Evolutionary conservation across 176 grass and related monocot species (phyloP).

Genomic region (Hyparrhenia diplandra): DNA sequence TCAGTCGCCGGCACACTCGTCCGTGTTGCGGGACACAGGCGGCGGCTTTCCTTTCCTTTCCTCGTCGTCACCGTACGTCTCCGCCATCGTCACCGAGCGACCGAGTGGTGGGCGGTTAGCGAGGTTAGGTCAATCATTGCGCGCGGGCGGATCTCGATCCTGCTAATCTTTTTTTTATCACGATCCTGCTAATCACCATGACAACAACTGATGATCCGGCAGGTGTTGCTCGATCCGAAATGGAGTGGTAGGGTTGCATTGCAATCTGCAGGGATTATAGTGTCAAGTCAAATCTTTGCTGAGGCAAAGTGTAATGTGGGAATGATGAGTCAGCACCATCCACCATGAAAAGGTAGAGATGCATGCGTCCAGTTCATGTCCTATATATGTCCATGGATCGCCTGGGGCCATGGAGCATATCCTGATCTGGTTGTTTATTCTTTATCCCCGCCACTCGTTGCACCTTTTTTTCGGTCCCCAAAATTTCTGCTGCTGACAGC

Average conservation of each 20-base stretch:
- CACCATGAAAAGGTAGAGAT: neutral
- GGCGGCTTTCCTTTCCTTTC: no score
- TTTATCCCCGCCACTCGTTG: no score
- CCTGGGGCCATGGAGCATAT: neutral
- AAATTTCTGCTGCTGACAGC: neutral
- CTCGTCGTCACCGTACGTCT: no score
- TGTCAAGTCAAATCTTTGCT: neutral
- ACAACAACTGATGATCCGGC: neutral
- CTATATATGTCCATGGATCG: neutral
- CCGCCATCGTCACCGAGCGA: no score
- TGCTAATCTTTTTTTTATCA: no score
- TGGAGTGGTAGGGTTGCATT: neutral
- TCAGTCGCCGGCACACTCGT: no score
- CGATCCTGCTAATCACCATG: neutral
- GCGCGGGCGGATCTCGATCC: neutral
- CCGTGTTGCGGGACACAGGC: no score
- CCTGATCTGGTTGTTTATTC: conserved; percentile 32
- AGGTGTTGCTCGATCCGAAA: neutral
- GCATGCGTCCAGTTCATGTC: neutral
- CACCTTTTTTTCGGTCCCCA: neutral
- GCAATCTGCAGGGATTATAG: conserved; percentile 13
- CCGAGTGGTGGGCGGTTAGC: neutral
- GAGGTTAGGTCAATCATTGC: neutral
- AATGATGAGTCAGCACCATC: neutral
- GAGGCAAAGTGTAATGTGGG: neutral